These are phyloP conservation scores for Backusella sp. DNA, from an alignment of 192 early-diverging fungal genomes.

Conservation along the genomic window DNA sequence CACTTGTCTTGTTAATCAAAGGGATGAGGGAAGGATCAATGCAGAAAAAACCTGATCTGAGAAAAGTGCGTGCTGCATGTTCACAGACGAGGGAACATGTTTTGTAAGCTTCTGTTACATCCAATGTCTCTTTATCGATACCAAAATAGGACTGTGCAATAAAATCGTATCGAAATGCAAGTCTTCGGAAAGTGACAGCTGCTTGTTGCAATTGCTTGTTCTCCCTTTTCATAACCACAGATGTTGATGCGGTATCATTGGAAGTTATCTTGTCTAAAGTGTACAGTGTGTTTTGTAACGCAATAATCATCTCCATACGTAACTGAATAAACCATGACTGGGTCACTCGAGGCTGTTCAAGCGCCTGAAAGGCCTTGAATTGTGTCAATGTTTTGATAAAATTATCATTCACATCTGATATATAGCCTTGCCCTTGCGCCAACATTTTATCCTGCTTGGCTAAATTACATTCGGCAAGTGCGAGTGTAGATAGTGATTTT, in stretches of 20 bases:
- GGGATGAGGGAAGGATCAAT: constrained; percentile 29
- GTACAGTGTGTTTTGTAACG: constrained; percentile 13
- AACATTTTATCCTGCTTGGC: neutral
- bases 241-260: neutral
- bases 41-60: constrained; percentile 17
- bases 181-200: constrained; percentile 13
- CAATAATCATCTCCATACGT: constrained; percentile 25
- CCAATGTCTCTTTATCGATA: constrained; percentile 12
- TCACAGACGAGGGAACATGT: constrained; percentile 23
- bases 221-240: neutral
- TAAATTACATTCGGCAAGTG: constrained; percentile 17
- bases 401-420: constrained; percentile 1
- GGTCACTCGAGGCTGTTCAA: constrained; percentile 1
- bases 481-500: constrained; percentile 8
- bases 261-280: neutral
- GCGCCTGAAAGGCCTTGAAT: constrained; percentile 21
- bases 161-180: constrained; percentile 26
- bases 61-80: constrained; percentile 16
- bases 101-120: constrained; percentile 22
- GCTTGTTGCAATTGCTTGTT: neutral
- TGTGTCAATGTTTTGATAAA: constrained; percentile 9
- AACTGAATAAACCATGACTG: constrained; percentile 26
- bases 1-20: constrained; percentile 6
- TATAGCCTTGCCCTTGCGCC: neutral
- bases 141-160: constrained; percentile 16